A percentile compares a stretch with the other conserved stretches of the same genome.
These are phyloP conservation scores for Chlorella sp. DNA, from an alignment of 139 green algal species.

Conservation along the genomic window DNA sequence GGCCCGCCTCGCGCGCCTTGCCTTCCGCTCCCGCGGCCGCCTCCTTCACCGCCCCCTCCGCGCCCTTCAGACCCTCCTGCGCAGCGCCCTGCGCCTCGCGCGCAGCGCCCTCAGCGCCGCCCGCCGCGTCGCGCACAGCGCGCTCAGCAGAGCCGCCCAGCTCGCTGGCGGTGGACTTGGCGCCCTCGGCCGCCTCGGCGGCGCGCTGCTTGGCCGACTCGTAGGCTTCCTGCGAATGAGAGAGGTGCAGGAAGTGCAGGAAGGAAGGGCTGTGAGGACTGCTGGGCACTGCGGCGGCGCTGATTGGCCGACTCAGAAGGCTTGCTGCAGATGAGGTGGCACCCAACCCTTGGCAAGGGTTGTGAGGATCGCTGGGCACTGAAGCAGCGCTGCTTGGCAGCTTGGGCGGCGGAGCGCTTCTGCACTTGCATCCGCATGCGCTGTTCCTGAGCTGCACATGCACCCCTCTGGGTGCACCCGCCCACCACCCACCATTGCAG, in stretches of 20 bases:
- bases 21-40: too few relatives aligned
- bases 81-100: neutral
- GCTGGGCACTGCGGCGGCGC: neutral
- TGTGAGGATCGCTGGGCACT: too few relatives aligned
- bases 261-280: neutral
- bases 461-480: too few relatives aligned
- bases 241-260: neutral
- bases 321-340: too few relatives aligned
- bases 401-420: too few relatives aligned
- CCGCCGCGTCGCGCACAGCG: neutral
- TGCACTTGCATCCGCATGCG: too few relatives aligned
- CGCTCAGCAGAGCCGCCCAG: neutral
- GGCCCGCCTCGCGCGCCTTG: too few relatives aligned
- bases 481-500: slow-evolving; percentile 11
- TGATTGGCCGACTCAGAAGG: too few relatives aligned
- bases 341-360: too few relatives aligned
- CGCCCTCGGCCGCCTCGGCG: neutral
- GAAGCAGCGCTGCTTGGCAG: too few relatives aligned
- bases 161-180: neutral
- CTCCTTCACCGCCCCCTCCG: too few relatives aligned
- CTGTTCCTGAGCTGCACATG: too few relatives aligned
- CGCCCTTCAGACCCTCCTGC: neutral
- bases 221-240: neutral
- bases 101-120: neutral
- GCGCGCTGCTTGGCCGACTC: slow-evolving; percentile 4